Evolutionary conservation across 2,329 filamentous ascomycete species (phyloP), one percentile per base, ranked within the genome.

Genomic region (Fusarium sp.): DNA sequence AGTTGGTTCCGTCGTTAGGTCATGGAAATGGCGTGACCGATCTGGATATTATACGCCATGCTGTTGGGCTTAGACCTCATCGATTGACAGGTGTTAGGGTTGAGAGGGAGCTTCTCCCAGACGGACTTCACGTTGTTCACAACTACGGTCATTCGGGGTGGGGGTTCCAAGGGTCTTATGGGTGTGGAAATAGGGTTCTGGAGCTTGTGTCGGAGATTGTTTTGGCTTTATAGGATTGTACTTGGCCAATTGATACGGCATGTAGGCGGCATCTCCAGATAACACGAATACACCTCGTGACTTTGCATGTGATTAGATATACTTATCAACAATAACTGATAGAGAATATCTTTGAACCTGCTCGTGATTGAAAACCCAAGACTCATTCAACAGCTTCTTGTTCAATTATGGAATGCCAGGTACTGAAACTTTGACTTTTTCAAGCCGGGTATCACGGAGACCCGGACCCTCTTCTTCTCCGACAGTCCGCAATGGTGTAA

Each of bases 391-490:
- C 11, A 30, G 27, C 10, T 11, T 30, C 10, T 30, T 13, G 3
- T 13, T 30, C 27, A 30, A 30, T 30, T 30, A 30, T 5, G 11
- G 27, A 30, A 17, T 35, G 33, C 47, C 54, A 48, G 11, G 30
- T 33, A 54, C 53, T 48, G 37, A 48, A 56, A 53, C 33, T 8
- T 35, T n/a, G 4, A 5, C 10, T 30, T 2, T 13, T 13, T 6
- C 27, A 30, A 33, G 25, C 35, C 35, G 20, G 48, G n/a, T 19
- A 30, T 30, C 27, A 30, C 48, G 37, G 23, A 23, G 23, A 23
- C 23, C 23, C 23, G 23, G 48, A 44, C 54, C 54, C 54, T 54
- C 48, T 54, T 57, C 30, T 35, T 57, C 37, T 57, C 54, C 54
- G 54, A 57, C 20, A 44, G 20, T 37, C 25, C n/a, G 22, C 7